Evolutionary conservation across 257 asterid genomes (phyloP).

Genomic region (Nicotiana obtusifolia): DNA sequence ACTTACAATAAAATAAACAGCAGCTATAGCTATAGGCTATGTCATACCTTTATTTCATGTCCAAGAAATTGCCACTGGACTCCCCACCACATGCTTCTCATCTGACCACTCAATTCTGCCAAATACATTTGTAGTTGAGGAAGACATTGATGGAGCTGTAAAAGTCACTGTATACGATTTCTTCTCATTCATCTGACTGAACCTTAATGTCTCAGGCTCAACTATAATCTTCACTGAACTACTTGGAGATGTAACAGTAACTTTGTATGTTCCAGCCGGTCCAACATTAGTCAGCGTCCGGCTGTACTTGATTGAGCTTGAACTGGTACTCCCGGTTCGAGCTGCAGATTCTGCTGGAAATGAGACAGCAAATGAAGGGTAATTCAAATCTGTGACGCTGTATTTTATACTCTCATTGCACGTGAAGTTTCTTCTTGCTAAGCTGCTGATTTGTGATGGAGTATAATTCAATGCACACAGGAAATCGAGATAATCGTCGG

Average conservation of each 20-base stretch:
- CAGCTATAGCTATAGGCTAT: background rate
- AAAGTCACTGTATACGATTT: slow-evolving; percentile 65
- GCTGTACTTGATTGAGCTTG: slow-evolving; percentile 49
- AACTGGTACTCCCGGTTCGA: slow-evolving; percentile 13
- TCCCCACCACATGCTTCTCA: slow-evolving; percentile 75
- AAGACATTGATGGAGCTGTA: slow-evolving; percentile 34
- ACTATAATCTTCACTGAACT: slow-evolving; percentile 49
- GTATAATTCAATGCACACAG: slow-evolving; percentile 76
- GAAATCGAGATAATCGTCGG: slow-evolving; percentile 50
- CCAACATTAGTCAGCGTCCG: slow-evolving; percentile 81
- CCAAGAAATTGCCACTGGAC: slow-evolving; percentile 83
- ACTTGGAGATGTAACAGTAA: slow-evolving; percentile 27
- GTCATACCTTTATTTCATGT: slow-evolving; percentile 12
- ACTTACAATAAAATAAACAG: background rate
- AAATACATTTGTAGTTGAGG: slow-evolving; percentile 46
- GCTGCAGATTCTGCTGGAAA: slow-evolving; percentile 26
- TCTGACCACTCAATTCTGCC: slow-evolving; percentile 89
- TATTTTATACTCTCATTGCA: slow-evolving; percentile 45
- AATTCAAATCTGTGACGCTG: slow-evolving; percentile 68
- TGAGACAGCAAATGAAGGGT: slow-evolving; percentile 75
- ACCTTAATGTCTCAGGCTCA: slow-evolving; percentile 53
- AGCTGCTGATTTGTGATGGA: slow-evolving; percentile 43
- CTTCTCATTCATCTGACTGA: slow-evolving; percentile 46
- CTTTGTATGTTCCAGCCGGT: slow-evolving; percentile 65
- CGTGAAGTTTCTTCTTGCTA: slow-evolving; percentile 59